phyloP scores from a whole-genome alignment of 2,329 filamentous ascomycete species.

The Chrysoporthe austroafricana region DNA sequence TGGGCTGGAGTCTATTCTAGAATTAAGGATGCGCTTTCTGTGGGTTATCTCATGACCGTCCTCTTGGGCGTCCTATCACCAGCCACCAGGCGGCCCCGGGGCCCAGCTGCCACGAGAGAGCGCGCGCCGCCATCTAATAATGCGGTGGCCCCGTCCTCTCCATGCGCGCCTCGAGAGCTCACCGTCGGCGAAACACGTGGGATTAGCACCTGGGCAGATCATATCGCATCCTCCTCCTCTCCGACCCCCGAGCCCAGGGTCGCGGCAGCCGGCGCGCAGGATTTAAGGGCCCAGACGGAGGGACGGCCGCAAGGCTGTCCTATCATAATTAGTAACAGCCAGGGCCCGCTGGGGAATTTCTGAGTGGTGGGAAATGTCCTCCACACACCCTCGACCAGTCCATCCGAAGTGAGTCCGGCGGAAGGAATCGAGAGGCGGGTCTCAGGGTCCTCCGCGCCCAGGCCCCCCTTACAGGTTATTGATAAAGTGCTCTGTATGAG shows the following conservation, averaged over 20 bases:
- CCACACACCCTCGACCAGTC: background rate
- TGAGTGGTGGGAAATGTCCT: conserved; percentile 4
- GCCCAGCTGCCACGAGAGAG: too few species aligned
- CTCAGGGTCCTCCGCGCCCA: background rate
- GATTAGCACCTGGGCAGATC: too few species aligned
- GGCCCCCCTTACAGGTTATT: background rate
- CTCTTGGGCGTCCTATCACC: background rate
- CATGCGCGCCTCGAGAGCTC: too few species aligned
- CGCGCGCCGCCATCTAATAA: too few species aligned
- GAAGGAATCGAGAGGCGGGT: background rate
- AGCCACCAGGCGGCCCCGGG: background rate
- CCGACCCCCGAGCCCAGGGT: background rate
- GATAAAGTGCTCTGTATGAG: background rate
- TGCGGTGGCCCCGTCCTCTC: too few species aligned
- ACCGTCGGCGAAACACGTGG: too few species aligned
- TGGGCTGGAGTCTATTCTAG: background rate
- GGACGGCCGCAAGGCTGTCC: background rate
- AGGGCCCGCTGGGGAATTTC: background rate
- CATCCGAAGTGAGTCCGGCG: conserved; percentile 1
- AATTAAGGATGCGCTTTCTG: background rate
- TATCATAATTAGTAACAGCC: background rate
- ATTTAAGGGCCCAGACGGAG: background rate
- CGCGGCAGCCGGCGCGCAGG: background rate
- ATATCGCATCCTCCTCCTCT: background rate
- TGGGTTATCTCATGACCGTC: background rate